Evolutionary conservation across 768 basidiomycete genomes (phyloP).

Genomic region (Neoboletus subvelutipes): DNA sequence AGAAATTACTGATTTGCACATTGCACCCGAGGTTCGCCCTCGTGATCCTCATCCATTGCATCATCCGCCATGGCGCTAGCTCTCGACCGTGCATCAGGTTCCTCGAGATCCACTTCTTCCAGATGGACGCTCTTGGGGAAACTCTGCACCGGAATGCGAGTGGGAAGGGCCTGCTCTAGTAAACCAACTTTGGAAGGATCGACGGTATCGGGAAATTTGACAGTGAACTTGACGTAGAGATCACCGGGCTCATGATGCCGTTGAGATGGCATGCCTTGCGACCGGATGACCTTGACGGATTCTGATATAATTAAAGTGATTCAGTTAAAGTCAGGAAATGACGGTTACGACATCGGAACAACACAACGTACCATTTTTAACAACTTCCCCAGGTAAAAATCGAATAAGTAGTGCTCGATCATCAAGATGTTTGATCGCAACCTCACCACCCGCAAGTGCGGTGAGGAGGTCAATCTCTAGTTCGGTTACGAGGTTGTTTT

Average conservation of each 20-base stretch:
- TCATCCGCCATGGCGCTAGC: constrained; percentile 59
- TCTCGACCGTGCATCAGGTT: constrained; percentile 62
- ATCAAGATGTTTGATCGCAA: constrained; percentile 90
- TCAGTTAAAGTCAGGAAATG: constrained; percentile 3
- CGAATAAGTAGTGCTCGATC: constrained; percentile 84
- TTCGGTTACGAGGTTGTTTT: constrained; percentile 82
- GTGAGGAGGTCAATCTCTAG: constrained; percentile 93
- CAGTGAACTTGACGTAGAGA: constrained; percentile 81
- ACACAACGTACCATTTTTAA: constrained; percentile 78
- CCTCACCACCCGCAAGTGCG: constrained; percentile 88
- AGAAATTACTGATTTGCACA: constrained; percentile 81
- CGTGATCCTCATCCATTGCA: constrained; percentile 90
- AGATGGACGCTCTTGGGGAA: constrained; percentile 65
- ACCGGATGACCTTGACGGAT: constrained; percentile 84
- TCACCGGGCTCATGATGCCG: constrained; percentile 97
- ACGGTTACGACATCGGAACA: not conserved
- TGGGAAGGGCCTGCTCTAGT: constrained; percentile 84
- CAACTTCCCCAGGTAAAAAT: constrained; percentile 84
- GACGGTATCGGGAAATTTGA: constrained; percentile 87
- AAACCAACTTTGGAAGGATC: constrained; percentile 61
- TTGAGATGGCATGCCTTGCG: constrained; percentile 98
- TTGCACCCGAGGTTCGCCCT: constrained; percentile 88
- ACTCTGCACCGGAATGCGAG: constrained; percentile 64
- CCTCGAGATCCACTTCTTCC: constrained; percentile 84
- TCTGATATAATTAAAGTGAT: constrained; percentile 46